These are phyloP conservation scores for Proliferodiscus dingleyae DNA, from an alignment of 2,329 filamentous ascomycete species.

Conservation along the genomic window DNA sequence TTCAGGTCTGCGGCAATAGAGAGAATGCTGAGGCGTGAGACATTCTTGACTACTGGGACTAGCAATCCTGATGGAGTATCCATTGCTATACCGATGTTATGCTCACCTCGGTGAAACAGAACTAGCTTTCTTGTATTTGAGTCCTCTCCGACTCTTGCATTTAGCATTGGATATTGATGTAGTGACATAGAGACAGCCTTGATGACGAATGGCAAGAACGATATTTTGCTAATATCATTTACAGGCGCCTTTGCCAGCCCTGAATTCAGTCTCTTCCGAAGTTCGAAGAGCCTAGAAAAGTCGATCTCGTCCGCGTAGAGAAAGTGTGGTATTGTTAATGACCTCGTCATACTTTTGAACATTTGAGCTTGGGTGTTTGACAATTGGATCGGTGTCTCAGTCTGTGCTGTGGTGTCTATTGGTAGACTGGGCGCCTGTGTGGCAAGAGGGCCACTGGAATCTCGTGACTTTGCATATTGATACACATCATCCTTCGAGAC, in stretches of 20 bases:
- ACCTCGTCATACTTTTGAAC: conserved; percentile 97
- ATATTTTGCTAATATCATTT: conserved; percentile 59
- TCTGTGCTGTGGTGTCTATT: conserved; percentile 39
- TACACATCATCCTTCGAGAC: conserved; percentile 91
- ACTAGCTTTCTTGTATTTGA: conserved; percentile 57
- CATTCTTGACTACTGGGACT: conserved; percentile 86
- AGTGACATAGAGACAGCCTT: conserved; percentile 89
- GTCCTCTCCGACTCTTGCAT: conserved; percentile 70
- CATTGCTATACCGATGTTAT: conserved; percentile 96
- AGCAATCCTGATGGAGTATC: conserved; percentile 85
- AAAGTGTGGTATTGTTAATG: conserved; percentile 88
- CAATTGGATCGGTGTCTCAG: conserved; percentile 65
- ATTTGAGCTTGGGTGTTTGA: conserved; percentile 82
- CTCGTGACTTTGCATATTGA: conserved; percentile 56
- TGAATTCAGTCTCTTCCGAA: conserved; percentile 72
- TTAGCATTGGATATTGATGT: conserved; percentile 77
- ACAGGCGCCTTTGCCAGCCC: conserved; percentile 40
- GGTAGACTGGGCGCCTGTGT: conserved; percentile 13
- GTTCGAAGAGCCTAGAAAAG: conserved; percentile 66
- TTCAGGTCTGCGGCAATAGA: conserved; percentile 72
- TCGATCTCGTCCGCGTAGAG: conserved; percentile 89
- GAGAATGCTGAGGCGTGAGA: conserved; percentile 69
- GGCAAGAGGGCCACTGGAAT: conserved; percentile 32
- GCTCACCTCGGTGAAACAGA: conserved; percentile 72
- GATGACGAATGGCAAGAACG: conserved; percentile 90